These are phyloP conservation scores for Capsaspora owczarzaki DNA, from an alignment of 78 protist genomes.

Conservation along the genomic window DNA sequence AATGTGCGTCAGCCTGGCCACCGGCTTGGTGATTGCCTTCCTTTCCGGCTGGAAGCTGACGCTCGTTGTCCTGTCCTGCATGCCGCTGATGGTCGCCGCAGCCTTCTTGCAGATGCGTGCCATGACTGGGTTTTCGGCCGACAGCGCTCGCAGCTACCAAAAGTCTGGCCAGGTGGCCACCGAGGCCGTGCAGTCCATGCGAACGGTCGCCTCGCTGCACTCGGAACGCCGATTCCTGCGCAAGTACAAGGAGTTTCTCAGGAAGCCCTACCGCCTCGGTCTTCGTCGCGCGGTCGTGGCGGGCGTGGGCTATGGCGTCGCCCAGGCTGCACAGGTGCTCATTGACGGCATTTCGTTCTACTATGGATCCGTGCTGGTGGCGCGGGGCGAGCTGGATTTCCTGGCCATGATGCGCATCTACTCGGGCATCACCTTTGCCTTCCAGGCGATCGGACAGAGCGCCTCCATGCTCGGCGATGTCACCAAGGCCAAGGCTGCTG, in stretches of 20 bases:
- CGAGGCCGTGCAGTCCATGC: constrained; percentile 22
- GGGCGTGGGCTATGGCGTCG: constrained; percentile 60
- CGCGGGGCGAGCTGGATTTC: constrained; percentile 3
- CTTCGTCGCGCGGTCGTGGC: constrained; percentile 1
- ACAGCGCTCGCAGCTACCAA: constrained; percentile 30
- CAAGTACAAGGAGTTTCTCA: background rate
- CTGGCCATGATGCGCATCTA: constrained; percentile 46
- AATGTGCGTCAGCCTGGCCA: constrained; percentile 22
- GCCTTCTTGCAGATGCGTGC: constrained; percentile 45
- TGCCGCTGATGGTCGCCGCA: constrained; percentile 54
- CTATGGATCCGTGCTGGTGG: constrained; percentile 55
- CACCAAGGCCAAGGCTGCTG: constrained; percentile 54
- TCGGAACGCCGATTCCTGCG: background rate
- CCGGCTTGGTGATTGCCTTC: constrained; percentile 60
- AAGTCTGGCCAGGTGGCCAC: constrained; percentile 46
- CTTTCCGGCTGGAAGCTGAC: constrained; percentile 47
- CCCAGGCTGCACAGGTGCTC: constrained; percentile 37
- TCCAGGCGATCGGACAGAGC: constrained; percentile 51
- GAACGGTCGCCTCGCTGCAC: constrained; percentile 29
- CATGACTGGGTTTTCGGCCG: constrained; percentile 30
- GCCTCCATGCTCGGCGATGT: constrained; percentile 27
- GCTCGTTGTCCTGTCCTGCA: constrained; percentile 53
- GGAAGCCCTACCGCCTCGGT: background rate
- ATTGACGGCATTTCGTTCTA: constrained; percentile 64
- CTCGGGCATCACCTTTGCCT: constrained; percentile 60